phyloP scores from a whole-genome alignment of 768 basidiomycete species.

The Boletus pseudopeckii region DNA sequence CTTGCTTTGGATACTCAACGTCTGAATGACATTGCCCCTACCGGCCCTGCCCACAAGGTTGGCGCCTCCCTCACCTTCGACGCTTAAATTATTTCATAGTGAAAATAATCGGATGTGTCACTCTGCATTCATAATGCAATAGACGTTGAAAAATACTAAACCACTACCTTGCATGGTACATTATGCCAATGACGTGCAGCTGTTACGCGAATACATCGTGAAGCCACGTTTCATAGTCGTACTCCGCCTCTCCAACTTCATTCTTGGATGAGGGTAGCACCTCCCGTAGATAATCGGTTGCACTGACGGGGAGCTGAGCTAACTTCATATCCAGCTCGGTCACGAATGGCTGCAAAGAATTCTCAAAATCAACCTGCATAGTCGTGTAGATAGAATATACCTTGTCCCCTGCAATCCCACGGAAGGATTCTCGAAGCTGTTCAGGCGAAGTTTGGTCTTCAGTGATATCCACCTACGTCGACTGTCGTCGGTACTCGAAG shows the following conservation, averaged over 20 bases:
- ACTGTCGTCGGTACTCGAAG: not conserved
- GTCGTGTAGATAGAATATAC: slow-evolving; percentile 36
- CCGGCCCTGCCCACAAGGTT: slow-evolving; percentile 79
- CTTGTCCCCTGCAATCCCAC: slow-evolving; percentile 87
- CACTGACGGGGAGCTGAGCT: slow-evolving; percentile 70
- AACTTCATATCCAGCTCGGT: slow-evolving; percentile 90
- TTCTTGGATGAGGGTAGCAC: slow-evolving; percentile 65
- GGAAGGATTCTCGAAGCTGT: slow-evolving; percentile 91
- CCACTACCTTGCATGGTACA: not conserved
- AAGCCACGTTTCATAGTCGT: slow-evolving; percentile 82
- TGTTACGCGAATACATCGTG: slow-evolving; percentile 67
- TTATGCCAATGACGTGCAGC: not conserved
- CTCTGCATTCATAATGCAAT: slow-evolving; percentile 13
- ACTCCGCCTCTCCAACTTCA: slow-evolving; percentile 60
- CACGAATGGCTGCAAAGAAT: slow-evolving; percentile 67
- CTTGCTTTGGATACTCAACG: slow-evolving; percentile 93
- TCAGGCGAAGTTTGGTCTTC: slow-evolving; percentile 94
- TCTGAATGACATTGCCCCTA: slow-evolving; percentile 66
- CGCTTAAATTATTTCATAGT: slow-evolving; percentile 40
- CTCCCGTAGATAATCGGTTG: slow-evolving; percentile 79
- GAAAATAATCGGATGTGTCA: slow-evolving; percentile 13
- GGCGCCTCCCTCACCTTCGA: slow-evolving; percentile 76
- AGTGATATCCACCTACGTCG: slow-evolving; percentile 79
- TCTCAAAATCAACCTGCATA: not conserved
- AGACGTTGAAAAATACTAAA: not conserved